phyloP scores from a whole-genome alignment of 139 green algal genomes.

The Closterium sp. region DNA sequence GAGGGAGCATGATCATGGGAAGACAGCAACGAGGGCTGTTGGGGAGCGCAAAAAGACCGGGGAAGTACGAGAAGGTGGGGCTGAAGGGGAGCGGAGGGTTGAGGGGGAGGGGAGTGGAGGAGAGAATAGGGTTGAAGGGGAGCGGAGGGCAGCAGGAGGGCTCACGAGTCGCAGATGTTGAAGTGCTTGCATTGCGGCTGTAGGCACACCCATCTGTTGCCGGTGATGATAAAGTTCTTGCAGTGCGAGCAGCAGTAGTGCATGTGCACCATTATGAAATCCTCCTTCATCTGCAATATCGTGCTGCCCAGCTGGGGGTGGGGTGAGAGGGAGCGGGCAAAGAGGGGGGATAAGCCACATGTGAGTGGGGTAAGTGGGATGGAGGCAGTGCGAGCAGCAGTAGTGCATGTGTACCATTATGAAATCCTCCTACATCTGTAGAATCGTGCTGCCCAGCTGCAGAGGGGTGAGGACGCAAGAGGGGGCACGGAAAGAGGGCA shows the following conservation, averaged over 20 bases:
- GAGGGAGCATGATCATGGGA: background rate
- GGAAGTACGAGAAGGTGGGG: too few species aligned
- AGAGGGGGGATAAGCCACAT: too few species aligned
- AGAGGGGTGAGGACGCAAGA: too few species aligned
- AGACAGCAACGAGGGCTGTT: too few species aligned
- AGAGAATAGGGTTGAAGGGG: background rate
- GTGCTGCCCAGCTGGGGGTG: conserved; percentile 70
- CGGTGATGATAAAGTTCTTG: conserved; percentile 62
- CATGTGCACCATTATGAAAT: conserved; percentile 98
- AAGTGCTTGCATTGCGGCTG: conserved; percentile 12
- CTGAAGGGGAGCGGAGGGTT: background rate
- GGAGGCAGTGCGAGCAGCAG: conserved; percentile 70
- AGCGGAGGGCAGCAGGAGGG: too few species aligned
- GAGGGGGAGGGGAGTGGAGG: background rate
- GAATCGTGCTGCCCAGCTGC: conserved; percentile 80
- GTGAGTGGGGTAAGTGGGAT: too few species aligned
- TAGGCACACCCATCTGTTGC: conserved; percentile 26
- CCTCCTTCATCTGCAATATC: conserved; percentile 88
- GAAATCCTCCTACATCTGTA: conserved; percentile 95
- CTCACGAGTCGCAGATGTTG: conserved; percentile 41
- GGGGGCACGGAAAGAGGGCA: too few species aligned
- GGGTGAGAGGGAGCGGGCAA: background rate
- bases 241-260: conserved; percentile 87
- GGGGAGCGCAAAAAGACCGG: too few species aligned
- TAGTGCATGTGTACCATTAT: conserved; percentile 94